Conservation (phyloP, 148 eudicot species). For the Camellia granthamiana region DNA sequence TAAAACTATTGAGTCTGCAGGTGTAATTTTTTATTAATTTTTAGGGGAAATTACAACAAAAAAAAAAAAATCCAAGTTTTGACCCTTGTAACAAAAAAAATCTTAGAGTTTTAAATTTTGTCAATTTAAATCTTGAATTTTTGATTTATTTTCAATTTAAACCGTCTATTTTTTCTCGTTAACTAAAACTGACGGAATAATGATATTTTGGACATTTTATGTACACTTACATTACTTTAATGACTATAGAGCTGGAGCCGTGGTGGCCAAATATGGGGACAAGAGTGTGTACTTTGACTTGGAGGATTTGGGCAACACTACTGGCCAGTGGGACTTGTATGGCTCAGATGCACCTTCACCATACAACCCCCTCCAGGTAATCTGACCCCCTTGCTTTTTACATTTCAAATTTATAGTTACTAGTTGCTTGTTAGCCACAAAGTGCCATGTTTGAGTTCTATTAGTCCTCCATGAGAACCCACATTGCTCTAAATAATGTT, state of each 20-base stretch:
- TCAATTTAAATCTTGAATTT: no score
- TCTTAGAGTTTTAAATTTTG: no score
- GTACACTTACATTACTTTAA: background rate
- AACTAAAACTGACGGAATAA: no score
- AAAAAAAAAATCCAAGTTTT: no score
- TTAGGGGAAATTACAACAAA: no score
- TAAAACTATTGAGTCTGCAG: no score
- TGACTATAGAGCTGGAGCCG: conserved; percentile 49
- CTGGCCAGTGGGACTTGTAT: conserved; percentile 98
- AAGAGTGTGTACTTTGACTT: conserved; percentile 97
- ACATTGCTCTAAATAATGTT: background rate
- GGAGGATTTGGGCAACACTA: conserved; percentile 93
- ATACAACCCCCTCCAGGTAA: conserved; percentile 89
- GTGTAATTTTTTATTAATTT: no score
- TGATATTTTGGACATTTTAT: background rate
- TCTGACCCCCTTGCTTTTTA: background rate
- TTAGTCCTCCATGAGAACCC: background rate
- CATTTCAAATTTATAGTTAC: background rate
- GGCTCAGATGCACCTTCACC: conserved; percentile 99
- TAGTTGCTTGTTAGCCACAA: background rate
- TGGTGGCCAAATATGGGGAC: conserved; percentile 93
- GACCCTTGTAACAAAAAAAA: no score
- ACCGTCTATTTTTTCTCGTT: no score
- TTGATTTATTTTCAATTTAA: no score
- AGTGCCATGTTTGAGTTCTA: background rate